These are phyloP conservation scores for Apiotrichum brassicae DNA, from an alignment of 1,284 basidiomycete species.

Conservation along the genomic window DNA sequence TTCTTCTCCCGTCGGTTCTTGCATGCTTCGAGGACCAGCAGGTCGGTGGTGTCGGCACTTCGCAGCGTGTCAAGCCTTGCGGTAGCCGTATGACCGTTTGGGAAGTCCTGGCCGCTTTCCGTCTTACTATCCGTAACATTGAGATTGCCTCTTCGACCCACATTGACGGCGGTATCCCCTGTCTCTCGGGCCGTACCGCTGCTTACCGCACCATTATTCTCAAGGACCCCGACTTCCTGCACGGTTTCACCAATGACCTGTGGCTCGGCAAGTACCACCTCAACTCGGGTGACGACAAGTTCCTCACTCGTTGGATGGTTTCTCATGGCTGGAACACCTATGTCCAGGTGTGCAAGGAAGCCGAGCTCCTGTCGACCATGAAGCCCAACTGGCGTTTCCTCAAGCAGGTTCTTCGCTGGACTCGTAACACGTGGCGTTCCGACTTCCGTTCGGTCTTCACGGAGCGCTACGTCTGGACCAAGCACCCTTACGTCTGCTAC, in stretches of 20 bases:
- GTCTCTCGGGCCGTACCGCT: slow-evolving; percentile 83
- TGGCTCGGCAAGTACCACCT: slow-evolving; percentile 89
- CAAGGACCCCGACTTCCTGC: slow-evolving; percentile 84
- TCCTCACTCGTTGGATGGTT: slow-evolving; percentile 93
- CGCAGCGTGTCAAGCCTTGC: slow-evolving; percentile 75
- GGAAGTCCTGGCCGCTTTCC: slow-evolving; percentile 87
- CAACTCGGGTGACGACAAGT: slow-evolving; percentile 89
- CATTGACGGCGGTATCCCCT: slow-evolving; percentile 85
- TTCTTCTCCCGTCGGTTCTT: slow-evolving; percentile 71
- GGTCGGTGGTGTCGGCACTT: slow-evolving; percentile 82
- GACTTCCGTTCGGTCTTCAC: slow-evolving; percentile 81
- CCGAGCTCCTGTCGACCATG: slow-evolving; percentile 84
- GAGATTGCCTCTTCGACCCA: slow-evolving; percentile 82
- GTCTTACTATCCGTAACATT: slow-evolving; percentile 84
- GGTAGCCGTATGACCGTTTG: slow-evolving; percentile 77
- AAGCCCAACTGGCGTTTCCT: slow-evolving; percentile 92
- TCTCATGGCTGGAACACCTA: slow-evolving; percentile 88
- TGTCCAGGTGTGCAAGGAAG: slow-evolving; percentile 83
- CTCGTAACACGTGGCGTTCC: slow-evolving; percentile 84
- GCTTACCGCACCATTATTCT: slow-evolving; percentile 87
- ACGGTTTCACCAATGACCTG: slow-evolving; percentile 87
- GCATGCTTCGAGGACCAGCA: slow-evolving; percentile 91
- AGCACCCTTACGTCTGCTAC: slow-evolving; percentile 83
- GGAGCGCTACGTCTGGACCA: slow-evolving; percentile 78
- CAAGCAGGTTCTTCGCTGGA: slow-evolving; percentile 88